These are phyloP conservation scores for Primulina eburnea DNA, from an alignment of 257 asterid genomes.

Conservation along the genomic window DNA sequence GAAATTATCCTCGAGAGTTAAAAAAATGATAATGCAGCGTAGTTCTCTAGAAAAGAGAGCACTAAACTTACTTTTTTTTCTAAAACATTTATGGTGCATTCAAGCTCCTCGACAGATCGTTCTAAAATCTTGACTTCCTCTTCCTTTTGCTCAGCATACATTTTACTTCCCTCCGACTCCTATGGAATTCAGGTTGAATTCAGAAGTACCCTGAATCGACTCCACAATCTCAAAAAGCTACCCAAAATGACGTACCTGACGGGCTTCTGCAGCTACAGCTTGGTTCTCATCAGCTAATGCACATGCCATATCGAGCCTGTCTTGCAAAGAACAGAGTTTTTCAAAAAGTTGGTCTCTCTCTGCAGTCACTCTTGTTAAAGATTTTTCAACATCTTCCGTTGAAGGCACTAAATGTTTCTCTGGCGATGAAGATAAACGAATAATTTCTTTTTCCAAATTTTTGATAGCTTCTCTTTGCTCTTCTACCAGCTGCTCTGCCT, in stretches of 20 bases:
- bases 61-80: constrained; percentile 65
- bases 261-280: constrained; percentile 72
- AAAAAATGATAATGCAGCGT: neutral
- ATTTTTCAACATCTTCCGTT: constrained; percentile 40
- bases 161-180: constrained; percentile 73
- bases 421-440: constrained; percentile 48
- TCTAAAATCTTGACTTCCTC: constrained; percentile 89
- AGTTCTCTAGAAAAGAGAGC: constrained; percentile 15
- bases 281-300: constrained; percentile 83
- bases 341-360: constrained; percentile 68
- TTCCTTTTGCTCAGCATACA: constrained; percentile 84
- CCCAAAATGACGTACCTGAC: constrained; percentile 47
- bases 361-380: constrained; percentile 41
- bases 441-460: constrained; percentile 68
- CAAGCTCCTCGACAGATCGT: constrained; percentile 84
- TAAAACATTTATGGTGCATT: constrained; percentile 74
- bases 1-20: constrained; percentile 7
- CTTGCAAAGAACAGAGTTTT: constrained; percentile 58
- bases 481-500: constrained; percentile 56
- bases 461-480: constrained; percentile 56
- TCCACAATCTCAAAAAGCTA: constrained; percentile 23
- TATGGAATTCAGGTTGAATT: constrained; percentile 32
- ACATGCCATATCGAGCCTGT: constrained; percentile 58
- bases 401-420: constrained; percentile 44
- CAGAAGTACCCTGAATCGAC: constrained; percentile 21